Evolutionary conservation across 371 early-diverging fungal genomes (phyloP), one percentile per base, ranked within the genome.

Genomic region (Synchytrium microbalum): DNA sequence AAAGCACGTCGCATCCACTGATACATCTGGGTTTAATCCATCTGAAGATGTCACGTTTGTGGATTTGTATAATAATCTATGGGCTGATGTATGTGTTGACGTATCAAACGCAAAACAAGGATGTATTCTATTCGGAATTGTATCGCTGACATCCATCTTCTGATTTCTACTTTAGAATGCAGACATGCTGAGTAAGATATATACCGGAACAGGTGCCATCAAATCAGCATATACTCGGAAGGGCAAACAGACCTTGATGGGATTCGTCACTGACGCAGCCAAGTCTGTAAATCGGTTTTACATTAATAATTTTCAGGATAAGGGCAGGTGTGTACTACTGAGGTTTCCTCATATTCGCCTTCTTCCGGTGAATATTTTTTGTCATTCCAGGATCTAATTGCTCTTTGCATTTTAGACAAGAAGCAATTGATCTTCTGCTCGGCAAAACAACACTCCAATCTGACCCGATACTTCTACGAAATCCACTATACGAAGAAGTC

Each of bases 151-250:
- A 24, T 5, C 8, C 56, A 13, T 56, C 5, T 56, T 24, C 56
- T 10, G 5, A 24, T 13, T 56, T 24, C 5, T 56, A 29, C 5
- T 13, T 2, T 46, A 70, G 68, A 95, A 99, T 72, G 99, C 97
- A 0, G 96, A 99, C 72, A 82, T 82, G 53, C 71, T 99, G 1
- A 92, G 94, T 27, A 85, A 84, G 54, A 90, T 96, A 28, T 99
- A 99, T 75, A 76, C 99, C 1, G 99, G 99, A 16, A 99, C 99
- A 29, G 92, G 93, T 1, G 99, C 99, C 3, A 79, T 99, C 2
- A 95, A 96, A 66, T 89, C 93, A 1, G 87, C 91, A 2, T 86
- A 92, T 53, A 95, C 98, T 0, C 77, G 91, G 28, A 87, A 90
- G 2, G 98, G 95, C 46, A 96, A 94, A 69, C 81, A 85, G 38